Base-by-base conservation (phyloP, 1,284 basidiomycete species). In the Boletus mariae region DNA sequence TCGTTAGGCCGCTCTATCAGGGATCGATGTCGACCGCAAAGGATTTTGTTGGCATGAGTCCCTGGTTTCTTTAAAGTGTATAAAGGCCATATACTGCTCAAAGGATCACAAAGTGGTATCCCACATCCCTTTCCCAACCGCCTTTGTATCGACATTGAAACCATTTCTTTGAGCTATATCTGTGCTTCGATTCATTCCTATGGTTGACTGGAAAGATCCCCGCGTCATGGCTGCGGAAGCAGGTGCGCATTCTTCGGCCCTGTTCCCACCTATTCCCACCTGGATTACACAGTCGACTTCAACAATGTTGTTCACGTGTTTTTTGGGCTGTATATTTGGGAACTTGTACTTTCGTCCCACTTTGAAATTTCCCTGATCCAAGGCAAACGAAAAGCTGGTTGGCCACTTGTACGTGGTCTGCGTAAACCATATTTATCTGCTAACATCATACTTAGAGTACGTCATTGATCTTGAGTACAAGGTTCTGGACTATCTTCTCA, bases 251-350 rank as follows among this genome's bases (percentile, higher is more conserved):
- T 50, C 32, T 5, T 11, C 8, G 49, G 28, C 38, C 42, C 17
- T 48, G 38, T 45, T n/a, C 15, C 26, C 13, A 8, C 43, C 40
- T 56, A 15, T 56, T 44, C 31, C 41, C 37, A 47, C 35, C 11
- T 40, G 43, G 35, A 26, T 34, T 29, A 34, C 51, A n/a, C 54
- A 86, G 84, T 69, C 45, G 75, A 77, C 47, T 84, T 85, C 63
- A 70, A 71, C 47, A 80, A 83, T 58, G 62, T 85, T 45, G 75
- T 85, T 29, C 83, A 83, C 61, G 69, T 74, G 25, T 74, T 84
- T 52, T 81, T 82, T 57, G 86, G 86, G 31, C 62, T 85, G 34
- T 84, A 84, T 58, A 53, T 82, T 23, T 88, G 85, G 85, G 86
- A 89, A 65, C 57, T 89, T 37, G 74, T 81, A 57, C 70, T 76